Percentiles rank a stretch among this genome's conserved stretches.
phyloP scores from a whole-genome alignment of 139 green algal genomes.

The Chara braunii region DNA sequence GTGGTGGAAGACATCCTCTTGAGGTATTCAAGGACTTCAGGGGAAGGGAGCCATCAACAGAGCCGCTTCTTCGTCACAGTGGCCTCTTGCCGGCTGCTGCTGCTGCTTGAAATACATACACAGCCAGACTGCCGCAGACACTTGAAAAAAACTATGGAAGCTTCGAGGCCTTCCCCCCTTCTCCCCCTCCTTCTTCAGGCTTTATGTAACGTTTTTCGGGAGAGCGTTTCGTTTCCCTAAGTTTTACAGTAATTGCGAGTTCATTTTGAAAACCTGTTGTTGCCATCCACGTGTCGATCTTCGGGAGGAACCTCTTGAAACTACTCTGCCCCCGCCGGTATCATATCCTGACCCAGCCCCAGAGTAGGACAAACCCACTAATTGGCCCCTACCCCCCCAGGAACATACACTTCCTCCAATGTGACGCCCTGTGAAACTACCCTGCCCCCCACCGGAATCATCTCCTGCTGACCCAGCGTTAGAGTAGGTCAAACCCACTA shows the following conservation, averaged over 20 bases:
- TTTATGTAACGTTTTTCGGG: neutral
- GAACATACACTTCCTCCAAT: neutral
- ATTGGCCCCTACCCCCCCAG: no score
- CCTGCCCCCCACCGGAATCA: no score
- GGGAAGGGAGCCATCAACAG: slow-evolving; percentile 71
- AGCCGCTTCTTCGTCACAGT: slow-evolving; percentile 76
- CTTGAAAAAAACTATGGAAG: neutral
- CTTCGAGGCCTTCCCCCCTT: neutral
- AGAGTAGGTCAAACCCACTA: no score
- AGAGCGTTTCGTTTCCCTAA: neutral
- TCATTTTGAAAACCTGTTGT: neutral
- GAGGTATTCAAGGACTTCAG: slow-evolving; percentile 68
- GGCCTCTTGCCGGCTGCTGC: slow-evolving; percentile 55
- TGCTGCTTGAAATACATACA: neutral
- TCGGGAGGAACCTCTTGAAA: no score
- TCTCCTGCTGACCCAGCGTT: no score
- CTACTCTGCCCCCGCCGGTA: no score
- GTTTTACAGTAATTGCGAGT: neutral
- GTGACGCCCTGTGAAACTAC: no score
- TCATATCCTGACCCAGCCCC: no score
- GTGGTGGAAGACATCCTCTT: slow-evolving; percentile 64
- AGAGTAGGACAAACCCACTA: no score
- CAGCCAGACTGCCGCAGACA: neutral
- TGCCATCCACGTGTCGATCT: no score
- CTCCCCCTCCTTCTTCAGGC: neutral